A percentile compares a stretch with the other conserved stretches of the same genome.
phyloP scores from a whole-genome alignment of 148 eudicot genomes.

The Heliosperma pusillum region DNA sequence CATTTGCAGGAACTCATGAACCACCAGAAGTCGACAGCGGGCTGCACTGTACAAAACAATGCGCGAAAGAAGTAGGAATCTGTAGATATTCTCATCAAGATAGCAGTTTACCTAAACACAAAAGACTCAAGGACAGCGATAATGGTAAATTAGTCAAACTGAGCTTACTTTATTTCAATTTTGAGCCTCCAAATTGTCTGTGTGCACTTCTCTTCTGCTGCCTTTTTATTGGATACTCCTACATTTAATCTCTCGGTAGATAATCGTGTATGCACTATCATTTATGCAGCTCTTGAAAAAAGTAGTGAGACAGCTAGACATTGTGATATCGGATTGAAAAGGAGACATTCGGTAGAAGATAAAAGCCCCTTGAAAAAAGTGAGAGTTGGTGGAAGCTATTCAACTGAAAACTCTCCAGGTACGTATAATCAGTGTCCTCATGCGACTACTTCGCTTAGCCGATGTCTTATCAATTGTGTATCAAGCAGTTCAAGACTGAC shows the following conservation, averaged over 20 bases:
- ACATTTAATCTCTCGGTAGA: background rate
- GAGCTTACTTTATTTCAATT: background rate
- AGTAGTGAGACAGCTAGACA: constrained; percentile 1
- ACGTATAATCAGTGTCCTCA: background rate
- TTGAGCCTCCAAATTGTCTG: background rate
- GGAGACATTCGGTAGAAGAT: constrained; percentile 43
- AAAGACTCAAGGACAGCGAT: constrained; percentile 29
- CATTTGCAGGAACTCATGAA: constrained; percentile 42
- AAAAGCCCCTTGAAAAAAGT: constrained; percentile 39
- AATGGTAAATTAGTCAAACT: constrained; percentile 25
- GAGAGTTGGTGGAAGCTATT: constrained; percentile 24
- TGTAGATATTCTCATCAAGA: constrained; percentile 19
- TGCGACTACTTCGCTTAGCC: background rate
- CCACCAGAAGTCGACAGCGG: constrained; percentile 24
- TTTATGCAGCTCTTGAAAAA: constrained; percentile 21
- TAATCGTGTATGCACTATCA: background rate
- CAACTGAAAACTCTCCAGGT: constrained; percentile 22
- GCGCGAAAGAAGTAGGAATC: constrained; percentile 9
- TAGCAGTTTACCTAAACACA: constrained; percentile 19
- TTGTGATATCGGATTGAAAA: constrained; percentile 36
- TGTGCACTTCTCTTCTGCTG: background rate
- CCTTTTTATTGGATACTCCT: background rate
- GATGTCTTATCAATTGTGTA: background rate
- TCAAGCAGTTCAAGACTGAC: background rate
- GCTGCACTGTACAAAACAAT: background rate